phyloP scores from a whole-genome alignment of 768 basidiomycete genomes.

The Termitomyces sp. region DNA sequence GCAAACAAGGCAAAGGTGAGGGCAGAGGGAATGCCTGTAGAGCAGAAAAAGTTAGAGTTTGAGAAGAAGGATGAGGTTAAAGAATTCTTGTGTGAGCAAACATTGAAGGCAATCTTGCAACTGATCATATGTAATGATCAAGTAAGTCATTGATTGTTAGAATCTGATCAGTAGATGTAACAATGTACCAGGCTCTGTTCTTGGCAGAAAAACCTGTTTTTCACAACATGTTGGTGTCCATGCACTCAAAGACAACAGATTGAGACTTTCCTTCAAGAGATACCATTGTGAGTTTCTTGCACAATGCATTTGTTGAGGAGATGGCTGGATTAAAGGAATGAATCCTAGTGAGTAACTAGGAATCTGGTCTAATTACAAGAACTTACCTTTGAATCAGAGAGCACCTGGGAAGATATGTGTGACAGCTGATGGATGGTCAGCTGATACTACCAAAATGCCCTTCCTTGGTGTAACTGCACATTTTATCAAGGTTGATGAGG shows the following conservation, averaged over 20 bases:
- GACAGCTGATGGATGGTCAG: slow-evolving; percentile 17
- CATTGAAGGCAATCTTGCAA: background rate
- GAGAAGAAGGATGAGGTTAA: background rate
- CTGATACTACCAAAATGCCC: slow-evolving; percentile 11
- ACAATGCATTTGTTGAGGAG: background rate
- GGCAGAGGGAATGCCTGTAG: background rate
- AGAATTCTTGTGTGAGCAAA: background rate
- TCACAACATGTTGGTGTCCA: background rate
- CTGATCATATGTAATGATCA: background rate
- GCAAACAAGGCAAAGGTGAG: background rate
- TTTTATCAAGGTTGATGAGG: background rate
- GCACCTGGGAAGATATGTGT: slow-evolving; percentile 17
- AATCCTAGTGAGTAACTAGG: background rate
- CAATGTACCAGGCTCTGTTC: background rate
- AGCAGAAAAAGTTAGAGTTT: background rate
- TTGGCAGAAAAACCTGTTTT: background rate
- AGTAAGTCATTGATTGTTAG: background rate
- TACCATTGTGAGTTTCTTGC: background rate
- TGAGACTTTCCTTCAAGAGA: background rate
- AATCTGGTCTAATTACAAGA: background rate
- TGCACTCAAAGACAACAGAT: background rate
- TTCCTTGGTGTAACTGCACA: slow-evolving; percentile 16
- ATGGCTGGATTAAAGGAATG: background rate
- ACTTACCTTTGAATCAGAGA: background rate
- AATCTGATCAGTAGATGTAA: background rate